phyloP scores from a whole-genome alignment of 495 filamentous ascomycete species.

The Talaromyces wortmannii region DNA sequence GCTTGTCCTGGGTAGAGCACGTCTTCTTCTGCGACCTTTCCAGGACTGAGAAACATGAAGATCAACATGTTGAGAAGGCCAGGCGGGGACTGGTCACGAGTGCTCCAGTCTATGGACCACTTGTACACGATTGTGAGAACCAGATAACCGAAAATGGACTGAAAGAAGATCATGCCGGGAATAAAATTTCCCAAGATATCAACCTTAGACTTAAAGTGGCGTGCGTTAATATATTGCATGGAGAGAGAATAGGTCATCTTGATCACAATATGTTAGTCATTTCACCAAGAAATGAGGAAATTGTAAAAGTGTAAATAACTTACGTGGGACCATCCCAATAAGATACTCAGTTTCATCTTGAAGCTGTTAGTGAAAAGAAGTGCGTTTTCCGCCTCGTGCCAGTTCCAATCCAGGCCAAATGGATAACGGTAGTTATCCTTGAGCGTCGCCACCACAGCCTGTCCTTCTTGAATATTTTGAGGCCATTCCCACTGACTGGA shows the following conservation, averaged over 20 bases:
- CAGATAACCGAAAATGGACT: constrained; percentile 96
- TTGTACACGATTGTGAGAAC: constrained; percentile 93
- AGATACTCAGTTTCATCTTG: constrained; percentile 99
- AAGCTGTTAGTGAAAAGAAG: constrained; percentile 93
- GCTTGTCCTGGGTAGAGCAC: constrained; percentile 73
- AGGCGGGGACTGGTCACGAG: constrained; percentile 57
- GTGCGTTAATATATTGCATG: constrained; percentile 86
- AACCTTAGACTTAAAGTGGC: constrained; percentile 87
- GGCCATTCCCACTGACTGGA: constrained; percentile 86
- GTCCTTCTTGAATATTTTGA: constrained; percentile 50
- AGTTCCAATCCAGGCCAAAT: constrained; percentile 93
- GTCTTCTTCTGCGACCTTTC: constrained; percentile 54
- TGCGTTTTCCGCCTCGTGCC: constrained; percentile 92
- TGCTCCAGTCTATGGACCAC: constrained; percentile 86
- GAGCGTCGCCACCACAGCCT: constrained; percentile 55
- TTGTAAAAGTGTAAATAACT: constrained; percentile 15
- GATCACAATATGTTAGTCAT: constrained; percentile 5
- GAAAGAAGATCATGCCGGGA: constrained; percentile 98
- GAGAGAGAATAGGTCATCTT: constrained; percentile 95
- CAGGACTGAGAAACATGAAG: constrained; percentile 95
- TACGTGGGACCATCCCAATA: constrained; percentile 88
- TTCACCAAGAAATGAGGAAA: background rate
- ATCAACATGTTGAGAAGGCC: constrained; percentile 97
- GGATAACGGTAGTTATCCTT: constrained; percentile 77
- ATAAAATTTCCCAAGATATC: constrained; percentile 97